A percentile compares a stretch with the other conserved stretches of the same genome.
Evolutionary conservation across 345 rosid genomes (phyloP).

Genomic region (Rubroshorea leprosula): DNA sequence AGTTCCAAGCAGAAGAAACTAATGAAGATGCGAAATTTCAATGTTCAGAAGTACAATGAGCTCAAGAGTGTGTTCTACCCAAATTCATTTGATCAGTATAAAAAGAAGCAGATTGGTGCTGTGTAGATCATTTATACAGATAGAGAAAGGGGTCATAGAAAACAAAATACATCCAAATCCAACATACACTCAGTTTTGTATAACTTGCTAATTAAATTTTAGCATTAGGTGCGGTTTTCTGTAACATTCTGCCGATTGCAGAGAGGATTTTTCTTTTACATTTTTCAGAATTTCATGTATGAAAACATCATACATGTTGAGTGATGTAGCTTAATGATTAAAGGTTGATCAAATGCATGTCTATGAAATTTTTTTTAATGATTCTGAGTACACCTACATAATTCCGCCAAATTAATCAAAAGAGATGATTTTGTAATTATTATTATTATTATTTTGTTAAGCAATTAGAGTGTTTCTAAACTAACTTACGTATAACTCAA

Average conservation of each 20-base stretch:
- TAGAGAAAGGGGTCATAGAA: background rate
- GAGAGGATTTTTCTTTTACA: constrained; percentile 3
- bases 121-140: background rate
- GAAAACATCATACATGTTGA: no score
- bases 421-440: no score
- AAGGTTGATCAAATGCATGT: no score
- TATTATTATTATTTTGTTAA: no score
- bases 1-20: constrained; percentile 55
- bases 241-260: constrained; percentile 2
- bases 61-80: constrained; percentile 39
- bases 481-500: no score
- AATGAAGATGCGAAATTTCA: constrained; percentile 41
- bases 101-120: constrained; percentile 6
- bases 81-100: constrained; percentile 13
- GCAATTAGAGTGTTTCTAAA: no score
- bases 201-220: background rate
- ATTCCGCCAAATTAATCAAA: no score
- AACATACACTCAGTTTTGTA: constrained; percentile 13
- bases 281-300: no score
- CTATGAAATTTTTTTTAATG: no score
- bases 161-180: no score
- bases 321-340: no score
- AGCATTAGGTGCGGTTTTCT: constrained; percentile 24
- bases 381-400: no score
- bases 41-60: constrained; percentile 51